Base-by-base conservation (phyloP, 768 basidiomycete species). In the Holtermanniella nyarrowii region DNA sequence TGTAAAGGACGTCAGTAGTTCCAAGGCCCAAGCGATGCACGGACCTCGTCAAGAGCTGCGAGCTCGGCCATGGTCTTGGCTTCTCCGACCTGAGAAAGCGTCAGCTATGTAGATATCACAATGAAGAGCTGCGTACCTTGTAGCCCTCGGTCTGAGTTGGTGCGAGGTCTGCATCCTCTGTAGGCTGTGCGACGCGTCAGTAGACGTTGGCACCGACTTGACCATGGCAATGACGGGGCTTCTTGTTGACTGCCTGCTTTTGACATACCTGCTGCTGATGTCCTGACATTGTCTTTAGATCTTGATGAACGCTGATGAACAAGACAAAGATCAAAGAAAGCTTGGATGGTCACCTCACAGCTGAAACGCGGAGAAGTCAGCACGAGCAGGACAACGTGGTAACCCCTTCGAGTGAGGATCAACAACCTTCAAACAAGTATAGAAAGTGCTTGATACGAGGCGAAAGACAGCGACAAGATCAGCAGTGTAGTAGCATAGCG, bases 41-140 rank as follows among this genome's bases (percentile, higher is more conserved):
- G 25, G 25, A 66, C 77, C 25, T 84, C 82, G 73, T 95, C 91
- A 42, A 93, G 80, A 37, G 82, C 74, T 22, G 86, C 84, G 42
- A 88, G 86, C 69, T 91, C 87, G 22, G 86, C 87, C 12, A 84
- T 74, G 42, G 78, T 77, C 76, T 86, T 68, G 48, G 58, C 57
- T 53, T 68, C 59, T 2, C 64, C 70, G 45, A 68, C 62, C 62
- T 70, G 44, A n/a, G 10, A 7, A 7, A 42, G 18, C n/a, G 27
- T 50, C 27, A 44, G 46, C 42, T n/a, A 20, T 24, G n/a, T 13
- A 4, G 14, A 16, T 37, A 26, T 13, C 16, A 7, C 24, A 14
- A 46, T 42, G 45, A 42, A 11, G 16, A 16, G 16, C 31, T 7
- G 31, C 58, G n/a, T 27, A 61, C 65, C 49, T 64, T 72, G 69